These are phyloP conservation scores for Saccharum spontaneum DNA, from an alignment of 176 grass and related monocot genomes.

Conservation along the genomic window DNA sequence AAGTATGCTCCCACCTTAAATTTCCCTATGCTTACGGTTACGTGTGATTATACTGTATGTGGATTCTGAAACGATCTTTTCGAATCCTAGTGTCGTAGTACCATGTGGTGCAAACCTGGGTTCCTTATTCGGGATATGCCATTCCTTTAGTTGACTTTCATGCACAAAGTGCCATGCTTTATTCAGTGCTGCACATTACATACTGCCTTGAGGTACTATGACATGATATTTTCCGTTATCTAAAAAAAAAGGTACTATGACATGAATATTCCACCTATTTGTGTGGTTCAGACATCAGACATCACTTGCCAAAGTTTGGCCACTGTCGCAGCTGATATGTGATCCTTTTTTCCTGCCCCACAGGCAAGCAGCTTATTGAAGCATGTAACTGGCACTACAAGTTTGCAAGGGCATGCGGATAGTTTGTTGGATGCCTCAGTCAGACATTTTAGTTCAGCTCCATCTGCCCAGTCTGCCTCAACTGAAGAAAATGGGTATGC, in stretches of 20 bases:
- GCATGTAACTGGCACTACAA: conserved; percentile 32
- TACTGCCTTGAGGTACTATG: not conserved
- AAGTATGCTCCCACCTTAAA: not conserved
- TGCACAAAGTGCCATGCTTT: not conserved
- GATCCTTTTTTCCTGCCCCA: not conserved
- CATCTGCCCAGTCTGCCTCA: conserved; percentile 49
- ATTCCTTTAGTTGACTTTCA: not conserved
- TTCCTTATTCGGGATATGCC: not conserved
- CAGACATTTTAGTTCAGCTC: conserved; percentile 61
- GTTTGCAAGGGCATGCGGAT: conserved; percentile 41
- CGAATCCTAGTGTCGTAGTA: not conserved
- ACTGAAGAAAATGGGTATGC: conserved; percentile 74
- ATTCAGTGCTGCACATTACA: not conserved
- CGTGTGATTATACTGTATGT: not conserved
- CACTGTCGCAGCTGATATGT: conserved; percentile 1
- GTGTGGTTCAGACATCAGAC: not conserved
- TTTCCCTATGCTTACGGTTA: not conserved
- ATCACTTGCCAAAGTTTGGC: not conserved
- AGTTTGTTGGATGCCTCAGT: conserved; percentile 33
- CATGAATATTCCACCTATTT: not conserved
- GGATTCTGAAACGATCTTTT: not conserved
- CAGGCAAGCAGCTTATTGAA: conserved; percentile 59
- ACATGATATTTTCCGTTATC: not conserved
- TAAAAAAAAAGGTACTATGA: not conserved
- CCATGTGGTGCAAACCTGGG: not conserved